Evolutionary conservation across 148 eudicot species (phyloP), one percentile per base, ranked within the genome.

Genomic region (Camellia sinensis): DNA sequence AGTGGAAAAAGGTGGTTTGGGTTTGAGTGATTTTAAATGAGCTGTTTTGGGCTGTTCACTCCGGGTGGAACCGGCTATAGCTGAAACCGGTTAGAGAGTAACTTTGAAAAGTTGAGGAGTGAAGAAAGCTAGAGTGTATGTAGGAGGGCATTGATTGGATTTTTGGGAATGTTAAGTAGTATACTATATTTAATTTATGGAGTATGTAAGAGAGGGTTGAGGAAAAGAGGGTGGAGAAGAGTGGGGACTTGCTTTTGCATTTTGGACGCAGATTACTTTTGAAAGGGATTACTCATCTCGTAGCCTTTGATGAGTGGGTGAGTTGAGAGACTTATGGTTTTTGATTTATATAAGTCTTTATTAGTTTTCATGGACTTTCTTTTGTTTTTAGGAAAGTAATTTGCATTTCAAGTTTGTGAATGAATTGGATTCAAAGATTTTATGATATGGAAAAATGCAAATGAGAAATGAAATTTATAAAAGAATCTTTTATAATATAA

Each of bases 221-320:
- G 79, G 85, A 61, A 75, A 53, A 4, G 73, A 53, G 1, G 82
- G 81, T 18, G 87, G 83, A 0, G 92, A 92, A 78, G 97, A 92
- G 62, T 92, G 97, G 97, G 97, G 97, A 13, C 87, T 92, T 81
- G 97, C 89, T 54, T 75, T 92, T 41, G 97, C 97, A n/a, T n/a
- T 92, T 92, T 64, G 97, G 97, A 3, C 97, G n/a, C 97, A 6
- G 3, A 92, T 92, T 73, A 92, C 97, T 14, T 92, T 92, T 67
- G 97, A n/a, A 90, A 84, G 97, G 97, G 64, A 85, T n/a, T 92
- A 4, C 97, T 92, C 75, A n/a, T 92, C n/a, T 72, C 92, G 93
- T 74, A 86, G 91, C 76, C 90, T 92, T 52, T 80, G 43, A 13
- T 73, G 50, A 46, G 6, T 46, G 50, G 50, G 5, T 46, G 29